A percentile compares a stretch with the other conserved stretches of the same genome.
Conservation (phyloP, 106 monocot genomes). For the Platanthera zijinensis region DNA sequence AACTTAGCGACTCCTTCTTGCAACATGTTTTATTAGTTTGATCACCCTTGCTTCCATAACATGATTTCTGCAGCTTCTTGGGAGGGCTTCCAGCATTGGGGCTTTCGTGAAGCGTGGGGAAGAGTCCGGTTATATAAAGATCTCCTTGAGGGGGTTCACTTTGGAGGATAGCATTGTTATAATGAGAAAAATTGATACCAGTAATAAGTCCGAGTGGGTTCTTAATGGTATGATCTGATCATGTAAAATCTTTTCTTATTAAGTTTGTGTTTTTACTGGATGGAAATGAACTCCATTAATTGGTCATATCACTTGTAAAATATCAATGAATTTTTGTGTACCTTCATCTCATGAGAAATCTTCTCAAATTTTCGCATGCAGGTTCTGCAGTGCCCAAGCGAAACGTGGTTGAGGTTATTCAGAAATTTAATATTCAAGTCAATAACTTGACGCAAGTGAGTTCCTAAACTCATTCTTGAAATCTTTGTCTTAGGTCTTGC, state of each 20-base stretch:
- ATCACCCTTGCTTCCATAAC: not conserved
- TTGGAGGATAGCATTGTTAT: constrained; percentile 40
- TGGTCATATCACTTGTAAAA: not conserved
- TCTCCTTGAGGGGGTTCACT: constrained; percentile 48
- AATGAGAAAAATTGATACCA: constrained; percentile 64
- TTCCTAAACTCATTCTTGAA: not conserved
- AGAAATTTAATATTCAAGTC: constrained; percentile 96
- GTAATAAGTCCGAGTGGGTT: constrained; percentile 87
- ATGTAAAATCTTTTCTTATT: not conserved
- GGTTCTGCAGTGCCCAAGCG: constrained; percentile 60
- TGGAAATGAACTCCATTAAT: not conserved
- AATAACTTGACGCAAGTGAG: constrained; percentile 92
- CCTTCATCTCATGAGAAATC: not conserved
- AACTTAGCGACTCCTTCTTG: not conserved
- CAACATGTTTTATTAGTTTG: not conserved
- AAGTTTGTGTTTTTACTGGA: not conserved
- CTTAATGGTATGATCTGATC: constrained; percentile 55
- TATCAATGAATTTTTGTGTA: not conserved
- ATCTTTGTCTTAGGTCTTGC: not conserved
- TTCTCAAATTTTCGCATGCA: constrained; percentile 20
- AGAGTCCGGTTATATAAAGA: constrained; percentile 64
- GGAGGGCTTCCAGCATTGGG: constrained; percentile 85
- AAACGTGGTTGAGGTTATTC: constrained; percentile 72
- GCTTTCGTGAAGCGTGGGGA: constrained; percentile 95
- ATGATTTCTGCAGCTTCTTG: constrained; percentile 56